Percentiles rank a stretch among this genome's conserved stretches.
Conservation (phyloP, 176 grass and related monocot genomes). For the Triticum urartu region DNA sequence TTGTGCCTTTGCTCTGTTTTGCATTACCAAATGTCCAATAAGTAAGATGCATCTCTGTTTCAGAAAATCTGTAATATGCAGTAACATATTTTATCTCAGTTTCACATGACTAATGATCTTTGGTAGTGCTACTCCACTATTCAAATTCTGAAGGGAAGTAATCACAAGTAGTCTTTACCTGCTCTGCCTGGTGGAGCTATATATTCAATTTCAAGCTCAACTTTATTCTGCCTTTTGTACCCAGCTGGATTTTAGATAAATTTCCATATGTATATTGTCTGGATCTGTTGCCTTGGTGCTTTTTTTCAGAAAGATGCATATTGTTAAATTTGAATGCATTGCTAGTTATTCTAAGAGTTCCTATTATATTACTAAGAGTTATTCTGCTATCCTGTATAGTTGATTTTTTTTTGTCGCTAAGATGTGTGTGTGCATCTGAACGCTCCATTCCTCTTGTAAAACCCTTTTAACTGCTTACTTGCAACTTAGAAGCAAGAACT, state of each 20-base stretch:
- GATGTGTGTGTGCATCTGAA: too few relatives aligned
- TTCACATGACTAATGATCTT: not conserved
- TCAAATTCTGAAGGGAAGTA: not conserved
- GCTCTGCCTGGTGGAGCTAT: not conserved
- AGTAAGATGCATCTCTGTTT: not conserved
- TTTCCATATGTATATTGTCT: not conserved
- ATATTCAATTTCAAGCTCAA: not conserved
- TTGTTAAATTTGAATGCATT: not conserved
- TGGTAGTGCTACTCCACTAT: not conserved
- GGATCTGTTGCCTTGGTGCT: not conserved
- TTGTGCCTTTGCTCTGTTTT: not conserved
- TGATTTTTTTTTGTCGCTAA: too few relatives aligned
- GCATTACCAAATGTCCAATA: not conserved
- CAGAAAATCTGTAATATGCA: too few relatives aligned
- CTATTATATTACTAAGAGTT: not conserved
- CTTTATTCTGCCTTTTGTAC: not conserved
- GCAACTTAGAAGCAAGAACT: too few relatives aligned
- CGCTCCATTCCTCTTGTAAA: too few relatives aligned
- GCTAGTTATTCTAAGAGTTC: not conserved
- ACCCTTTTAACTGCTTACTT: too few relatives aligned
- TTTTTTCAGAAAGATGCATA: not conserved
- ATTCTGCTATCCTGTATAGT: too few relatives aligned
- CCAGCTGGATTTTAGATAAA: not conserved
- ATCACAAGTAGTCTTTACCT: not conserved
- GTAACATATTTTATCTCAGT: not conserved